These are phyloP conservation scores for Gaertneriomyces semiglobifer DNA, from an alignment of 192 early-diverging fungal species.

Conservation along the genomic window DNA sequence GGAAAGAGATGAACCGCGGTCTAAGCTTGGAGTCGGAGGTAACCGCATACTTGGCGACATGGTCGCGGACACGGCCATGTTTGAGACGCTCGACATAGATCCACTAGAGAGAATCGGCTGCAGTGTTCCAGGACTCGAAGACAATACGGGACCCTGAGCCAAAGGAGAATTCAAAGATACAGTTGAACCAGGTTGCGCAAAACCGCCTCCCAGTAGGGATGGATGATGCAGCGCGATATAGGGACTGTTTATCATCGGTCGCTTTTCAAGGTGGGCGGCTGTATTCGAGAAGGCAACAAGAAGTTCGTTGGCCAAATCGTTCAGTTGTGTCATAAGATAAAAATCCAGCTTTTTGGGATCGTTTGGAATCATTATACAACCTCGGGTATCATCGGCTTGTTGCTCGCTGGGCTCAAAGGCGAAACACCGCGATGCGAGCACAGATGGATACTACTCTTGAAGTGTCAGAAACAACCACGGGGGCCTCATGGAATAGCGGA, in stretches of 20 bases:
- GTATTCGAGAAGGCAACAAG: slow-evolving; percentile 60
- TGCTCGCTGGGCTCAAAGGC: slow-evolving; percentile 77
- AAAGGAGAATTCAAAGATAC: too few relatives aligned
- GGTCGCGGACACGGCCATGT: too few relatives aligned
- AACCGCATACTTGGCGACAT: too few relatives aligned
- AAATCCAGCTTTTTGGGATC: slow-evolving; percentile 69
- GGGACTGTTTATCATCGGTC: slow-evolving; percentile 46
- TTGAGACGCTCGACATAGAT: too few relatives aligned
- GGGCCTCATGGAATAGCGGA: slow-evolving; percentile 6
- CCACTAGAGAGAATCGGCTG: too few relatives aligned
- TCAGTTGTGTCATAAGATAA: slow-evolving; percentile 73
- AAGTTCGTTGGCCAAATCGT: slow-evolving; percentile 72
- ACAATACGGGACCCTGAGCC: too few relatives aligned
- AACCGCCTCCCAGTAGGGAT: too few relatives aligned
- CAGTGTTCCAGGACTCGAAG: too few relatives aligned
- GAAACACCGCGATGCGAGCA: slow-evolving; percentile 69
- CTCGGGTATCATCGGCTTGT: slow-evolving; percentile 70
- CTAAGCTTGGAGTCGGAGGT: too few relatives aligned
- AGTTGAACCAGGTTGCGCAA: too few relatives aligned
- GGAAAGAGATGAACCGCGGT: background rate
- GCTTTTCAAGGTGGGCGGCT: slow-evolving; percentile 55
- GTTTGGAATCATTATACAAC: slow-evolving; percentile 74
- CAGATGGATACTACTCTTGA: slow-evolving; percentile 60
- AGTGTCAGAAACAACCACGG: background rate
- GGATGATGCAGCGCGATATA: too few relatives aligned